Evolutionary conservation across 306 rosid genomes (phyloP).

Genomic region (Pyrus bretschneideri): DNA sequence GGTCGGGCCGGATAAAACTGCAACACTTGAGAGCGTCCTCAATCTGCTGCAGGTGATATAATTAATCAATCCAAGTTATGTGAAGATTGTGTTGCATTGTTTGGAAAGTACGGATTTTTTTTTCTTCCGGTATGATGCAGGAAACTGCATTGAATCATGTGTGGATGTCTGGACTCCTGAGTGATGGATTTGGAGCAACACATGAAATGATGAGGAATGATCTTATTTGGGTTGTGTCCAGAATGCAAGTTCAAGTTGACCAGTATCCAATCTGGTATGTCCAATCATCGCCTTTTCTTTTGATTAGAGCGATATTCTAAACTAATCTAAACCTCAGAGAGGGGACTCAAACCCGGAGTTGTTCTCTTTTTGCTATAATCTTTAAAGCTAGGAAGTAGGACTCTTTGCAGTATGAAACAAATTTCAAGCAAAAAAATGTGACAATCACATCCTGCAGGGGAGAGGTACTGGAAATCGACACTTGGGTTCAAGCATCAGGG

Average conservation of each 20-base stretch:
- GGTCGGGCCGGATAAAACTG: conserved; percentile 91
- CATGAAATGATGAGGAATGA: conserved; percentile 82
- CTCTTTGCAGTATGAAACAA: background rate
- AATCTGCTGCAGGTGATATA: conserved; percentile 73
- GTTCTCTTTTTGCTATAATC: background rate
- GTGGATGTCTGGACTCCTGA: conserved; percentile 87
- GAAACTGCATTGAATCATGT: conserved; percentile 92
- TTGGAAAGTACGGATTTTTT: too few relatives aligned
- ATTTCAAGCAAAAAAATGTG: background rate
- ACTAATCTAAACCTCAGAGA: background rate
- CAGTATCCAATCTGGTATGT: conserved; percentile 79
- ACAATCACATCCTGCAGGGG: conserved; percentile 48
- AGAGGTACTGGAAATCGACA: conserved; percentile 79
- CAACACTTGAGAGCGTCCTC: conserved; percentile 76
- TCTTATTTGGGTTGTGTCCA: conserved; percentile 93
- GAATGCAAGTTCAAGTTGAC: conserved; percentile 81
- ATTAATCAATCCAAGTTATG: background rate
- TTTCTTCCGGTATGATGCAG: conserved; percentile 28
- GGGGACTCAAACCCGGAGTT: background rate
- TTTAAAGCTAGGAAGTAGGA: background rate
- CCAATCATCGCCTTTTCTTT: background rate
- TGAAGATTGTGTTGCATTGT: background rate
- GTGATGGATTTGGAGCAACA: conserved; percentile 96
- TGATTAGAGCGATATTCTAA: background rate
- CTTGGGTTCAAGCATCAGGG: conserved; percentile 98